Conservation (phyloP, 2,329 filamentous ascomycete genomes). For the Phialophora tarda region DNA sequence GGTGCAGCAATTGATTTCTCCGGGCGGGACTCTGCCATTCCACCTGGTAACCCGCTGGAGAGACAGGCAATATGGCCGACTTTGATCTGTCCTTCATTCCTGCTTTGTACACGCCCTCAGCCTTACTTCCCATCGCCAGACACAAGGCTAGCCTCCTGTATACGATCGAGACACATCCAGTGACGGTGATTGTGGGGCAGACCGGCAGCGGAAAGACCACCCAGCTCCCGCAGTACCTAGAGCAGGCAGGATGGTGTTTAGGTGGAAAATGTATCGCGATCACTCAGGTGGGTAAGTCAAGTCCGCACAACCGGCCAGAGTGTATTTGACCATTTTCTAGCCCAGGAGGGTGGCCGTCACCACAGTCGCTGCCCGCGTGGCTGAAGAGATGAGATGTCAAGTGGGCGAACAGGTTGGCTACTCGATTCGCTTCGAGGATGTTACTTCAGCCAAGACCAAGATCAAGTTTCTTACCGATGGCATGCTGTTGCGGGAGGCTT, state of each 20-base stretch:
- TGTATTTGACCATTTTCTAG: conserved; percentile 53
- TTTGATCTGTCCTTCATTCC: conserved; percentile 64
- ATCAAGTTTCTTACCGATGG: conserved; percentile 98
- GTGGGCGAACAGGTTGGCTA: conserved; percentile 92
- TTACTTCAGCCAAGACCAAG: conserved; percentile 79
- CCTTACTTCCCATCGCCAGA: conserved; percentile 83
- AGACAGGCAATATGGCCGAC: conserved; percentile 26
- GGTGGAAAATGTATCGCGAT: conserved; percentile 83
- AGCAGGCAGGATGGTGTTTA: conserved; percentile 85
- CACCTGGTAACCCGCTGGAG: not conserved
- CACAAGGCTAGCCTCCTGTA: conserved; percentile 82
- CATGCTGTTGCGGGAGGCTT: conserved; percentile 84
- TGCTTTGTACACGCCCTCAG: conserved; percentile 81
- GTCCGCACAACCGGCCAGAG: conserved; percentile 10
- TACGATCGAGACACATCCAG: conserved; percentile 78
- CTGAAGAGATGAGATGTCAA: conserved; percentile 84
- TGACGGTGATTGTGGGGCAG: conserved; percentile 89
- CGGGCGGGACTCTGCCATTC: not conserved
- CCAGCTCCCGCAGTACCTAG: conserved; percentile 89
- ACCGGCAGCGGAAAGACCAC: conserved; percentile 96
- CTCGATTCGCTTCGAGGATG: conserved; percentile 89
- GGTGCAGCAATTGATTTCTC: not conserved
- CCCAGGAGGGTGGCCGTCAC: conserved; percentile 89
- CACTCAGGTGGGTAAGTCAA: conserved; percentile 73
- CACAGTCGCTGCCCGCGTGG: conserved; percentile 84